phyloP scores from a whole-genome alignment of 1,139 yeast genomes.

The Geotrichum cucujoidarum region DNA sequence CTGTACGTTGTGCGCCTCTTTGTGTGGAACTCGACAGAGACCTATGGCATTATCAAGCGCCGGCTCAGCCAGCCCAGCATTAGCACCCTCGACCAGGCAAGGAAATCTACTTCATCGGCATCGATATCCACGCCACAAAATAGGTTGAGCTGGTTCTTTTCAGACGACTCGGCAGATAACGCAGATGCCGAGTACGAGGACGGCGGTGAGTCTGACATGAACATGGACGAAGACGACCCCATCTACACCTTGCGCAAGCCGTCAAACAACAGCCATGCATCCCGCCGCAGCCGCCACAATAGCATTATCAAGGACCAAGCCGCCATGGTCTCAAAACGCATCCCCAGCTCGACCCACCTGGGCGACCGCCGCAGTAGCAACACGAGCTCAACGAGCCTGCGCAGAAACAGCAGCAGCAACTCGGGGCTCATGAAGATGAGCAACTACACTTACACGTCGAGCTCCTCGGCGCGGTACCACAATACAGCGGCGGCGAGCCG shows the following conservation, averaged over 20 bases:
- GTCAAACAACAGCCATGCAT: too few relatives aligned
- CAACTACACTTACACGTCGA: too few relatives aligned
- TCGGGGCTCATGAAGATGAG: too few relatives aligned
- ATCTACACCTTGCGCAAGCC: background rate
- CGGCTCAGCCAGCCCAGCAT: conserved; percentile 2
- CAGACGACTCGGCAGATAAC: background rate
- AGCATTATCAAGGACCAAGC: background rate
- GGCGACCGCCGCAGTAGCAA: background rate
- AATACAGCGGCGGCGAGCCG: too few relatives aligned
- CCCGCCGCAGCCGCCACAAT: background rate
- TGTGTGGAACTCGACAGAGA: conserved; percentile 10
- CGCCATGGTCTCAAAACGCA: background rate
- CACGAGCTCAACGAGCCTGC: background rate
- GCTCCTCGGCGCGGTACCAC: too few relatives aligned
- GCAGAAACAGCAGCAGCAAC: too few relatives aligned
- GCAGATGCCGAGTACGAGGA: background rate
- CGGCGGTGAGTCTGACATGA: background rate
- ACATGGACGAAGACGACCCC: conserved; percentile 7
- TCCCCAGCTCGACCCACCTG: background rate
- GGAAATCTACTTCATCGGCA: background rate
- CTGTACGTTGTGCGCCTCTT: conserved; percentile 6
- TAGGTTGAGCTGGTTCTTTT: background rate
- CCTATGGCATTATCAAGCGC: conserved; percentile 6
- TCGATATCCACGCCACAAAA: background rate
- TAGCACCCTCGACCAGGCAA: background rate